Conservation (phyloP, 768 basidiomycete species). For the Mycena crocata region DNA sequence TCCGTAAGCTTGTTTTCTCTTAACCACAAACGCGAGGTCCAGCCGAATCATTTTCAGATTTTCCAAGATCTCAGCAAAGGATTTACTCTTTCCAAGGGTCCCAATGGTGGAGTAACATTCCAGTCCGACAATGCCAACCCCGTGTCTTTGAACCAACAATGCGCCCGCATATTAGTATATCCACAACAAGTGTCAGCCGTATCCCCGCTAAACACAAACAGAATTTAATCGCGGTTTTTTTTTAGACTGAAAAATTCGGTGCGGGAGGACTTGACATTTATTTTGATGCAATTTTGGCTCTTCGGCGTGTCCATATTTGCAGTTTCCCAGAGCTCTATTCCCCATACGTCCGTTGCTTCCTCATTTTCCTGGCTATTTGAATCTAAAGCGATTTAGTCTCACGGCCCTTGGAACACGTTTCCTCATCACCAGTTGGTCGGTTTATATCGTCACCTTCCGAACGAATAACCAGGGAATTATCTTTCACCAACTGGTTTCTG, state of each 20-base stretch:
- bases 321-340: slow-evolving; percentile 62
- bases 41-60: slow-evolving; percentile 2
- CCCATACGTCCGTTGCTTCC: slow-evolving; percentile 57
- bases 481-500: slow-evolving; percentile 52
- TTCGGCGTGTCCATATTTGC: slow-evolving; percentile 62
- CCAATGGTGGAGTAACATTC: slow-evolving; percentile 44
- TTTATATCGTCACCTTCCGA: slow-evolving; percentile 59
- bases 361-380: too few species aligned
- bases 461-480: slow-evolving; percentile 48
- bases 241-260: slow-evolving; percentile 55
- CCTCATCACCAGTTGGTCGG: slow-evolving; percentile 61
- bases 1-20: neutral
- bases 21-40: neutral
- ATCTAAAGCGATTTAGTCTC: slow-evolving; percentile 45
- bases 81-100: slow-evolving; percentile 20
- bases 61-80: slow-evolving; percentile 17
- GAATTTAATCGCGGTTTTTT: neutral
- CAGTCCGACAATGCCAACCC: slow-evolving; percentile 23
- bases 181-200: slow-evolving; percentile 56
- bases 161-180: slow-evolving; percentile 58
- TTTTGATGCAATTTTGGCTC: slow-evolving; percentile 67
- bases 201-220: neutral
- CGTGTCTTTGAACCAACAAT: slow-evolving; percentile 49
- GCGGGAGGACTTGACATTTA: slow-evolving; percentile 60
- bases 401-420: slow-evolving; percentile 61